Evolutionary conservation across 495 filamentous ascomycete species (phyloP).

Genomic region (Rostrohypoxylon terebratum): DNA sequence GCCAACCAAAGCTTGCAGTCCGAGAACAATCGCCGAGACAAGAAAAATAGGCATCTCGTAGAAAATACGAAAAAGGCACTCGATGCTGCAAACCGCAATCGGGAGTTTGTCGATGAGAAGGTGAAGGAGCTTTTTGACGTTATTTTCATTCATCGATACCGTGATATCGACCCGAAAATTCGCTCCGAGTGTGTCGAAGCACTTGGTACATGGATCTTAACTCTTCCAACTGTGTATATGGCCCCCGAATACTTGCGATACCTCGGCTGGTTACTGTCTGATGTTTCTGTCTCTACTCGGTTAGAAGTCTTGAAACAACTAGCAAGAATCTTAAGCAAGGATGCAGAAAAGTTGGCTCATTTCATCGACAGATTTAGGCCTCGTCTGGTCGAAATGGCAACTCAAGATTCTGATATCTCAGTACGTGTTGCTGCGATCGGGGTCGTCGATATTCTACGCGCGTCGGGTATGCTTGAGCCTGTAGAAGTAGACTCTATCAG

Average conservation of each 20-base stretch:
- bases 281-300: constrained; percentile 73
- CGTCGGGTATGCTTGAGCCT: constrained; percentile 88
- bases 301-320: constrained; percentile 86
- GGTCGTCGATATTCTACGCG: constrained; percentile 81
- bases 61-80: constrained; percentile 74
- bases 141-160: constrained; percentile 93
- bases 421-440: constrained; percentile 84
- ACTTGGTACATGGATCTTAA: constrained; percentile 86
- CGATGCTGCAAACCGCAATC: constrained; percentile 72
- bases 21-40: constrained; percentile 78
- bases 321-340: constrained; percentile 78
- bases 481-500: constrained; percentile 89
- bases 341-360: constrained; percentile 78
- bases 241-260: constrained; percentile 89
- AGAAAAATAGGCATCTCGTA: constrained; percentile 67
- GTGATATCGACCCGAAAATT: constrained; percentile 90
- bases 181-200: constrained; percentile 85
- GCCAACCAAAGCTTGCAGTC: constrained; percentile 84
- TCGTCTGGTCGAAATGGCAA: constrained; percentile 93
- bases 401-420: constrained; percentile 77
- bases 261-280: constrained; percentile 93
- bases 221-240: constrained; percentile 86
- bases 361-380: constrained; percentile 91
- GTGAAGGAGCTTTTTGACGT: constrained; percentile 87
- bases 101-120: constrained; percentile 71